Base-by-base conservation (phyloP, 75 land plant species). In the Selaginella tamariscina region DNA sequence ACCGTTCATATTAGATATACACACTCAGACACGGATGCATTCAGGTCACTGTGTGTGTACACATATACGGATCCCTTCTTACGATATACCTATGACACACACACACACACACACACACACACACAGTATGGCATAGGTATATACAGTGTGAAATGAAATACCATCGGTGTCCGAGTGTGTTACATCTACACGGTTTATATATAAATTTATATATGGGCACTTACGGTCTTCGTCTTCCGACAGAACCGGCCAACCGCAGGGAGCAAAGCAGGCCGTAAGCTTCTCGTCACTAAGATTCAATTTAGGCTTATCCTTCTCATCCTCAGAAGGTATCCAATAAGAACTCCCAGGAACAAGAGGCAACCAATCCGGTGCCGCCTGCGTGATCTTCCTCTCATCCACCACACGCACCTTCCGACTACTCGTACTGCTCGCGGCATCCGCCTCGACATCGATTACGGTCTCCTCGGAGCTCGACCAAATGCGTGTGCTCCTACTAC, bases 251-350 rank as follows among this genome's bases (percentile, higher is more conserved):
- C 49, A 39, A 15, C 49, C 49, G 49, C 49, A 39, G 15, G 49
- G 49, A 5, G 49, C 5, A 15, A 39, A 5, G 49, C 49, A 39
- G 11, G 49, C 49, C 49, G 49, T 39, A 15, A 39, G 5, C 49
- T 39, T 39, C 49, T 15, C 49, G 49, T 39, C 49, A 15, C 49
- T 39, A 5, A 39, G 15, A 15, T 39, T 39, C 11, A 39, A 15
- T 5, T 5, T 15, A 15, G 49, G 49, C 49, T 39, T 39, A 5
- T 5, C 49, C 49, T 39, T 66, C 18, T 66, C 68, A 32, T 66
- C 68, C 23, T 31, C 31, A 8, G 68, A 66, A 9, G 68, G 68
- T 13, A 66, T 32, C 68, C 68, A 66, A 44, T 31, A 66, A 32
- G 68, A 66, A 23, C 23, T 15, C 31, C 32, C 32, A 2, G 68